Percentiles rank a stretch among this genome's conserved stretches.
These are phyloP conservation scores for Leccinum disarticulatum DNA, from an alignment of 768 basidiomycete species.

Conservation along the genomic window DNA sequence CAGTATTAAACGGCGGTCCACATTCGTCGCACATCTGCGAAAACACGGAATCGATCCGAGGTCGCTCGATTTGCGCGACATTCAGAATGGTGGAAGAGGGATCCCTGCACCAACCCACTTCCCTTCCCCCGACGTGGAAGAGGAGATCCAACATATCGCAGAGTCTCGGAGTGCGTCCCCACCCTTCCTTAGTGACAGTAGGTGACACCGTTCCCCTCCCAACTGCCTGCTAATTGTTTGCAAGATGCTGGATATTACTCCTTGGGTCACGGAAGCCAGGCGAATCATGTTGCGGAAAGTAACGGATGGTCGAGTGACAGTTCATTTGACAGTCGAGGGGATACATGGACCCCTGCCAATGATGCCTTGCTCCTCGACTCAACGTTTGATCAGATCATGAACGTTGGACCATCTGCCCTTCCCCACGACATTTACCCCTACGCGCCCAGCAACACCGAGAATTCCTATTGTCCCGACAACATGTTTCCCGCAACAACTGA, in stretches of 20 bases:
- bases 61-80: conserved; percentile 19
- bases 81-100: conserved; percentile 14
- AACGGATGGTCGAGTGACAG: conserved; percentile 6
- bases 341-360: conserved; percentile 2
- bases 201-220: conserved; percentile 2
- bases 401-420: not conserved
- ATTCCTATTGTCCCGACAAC: conserved; percentile 5
- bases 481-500: conserved; percentile 6
- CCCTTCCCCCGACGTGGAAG: conserved; percentile 5
- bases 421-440: conserved; percentile 6
- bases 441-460: conserved; percentile 1
- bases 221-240: conserved; percentile 2
- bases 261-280: not conserved
- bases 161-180: conserved; percentile 12
- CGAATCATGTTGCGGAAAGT: not conserved
- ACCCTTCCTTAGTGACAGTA: conserved; percentile 13
- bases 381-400: conserved; percentile 4
- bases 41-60: conserved; percentile 43
- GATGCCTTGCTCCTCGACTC: conserved; percentile 2
- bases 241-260: conserved; percentile 13
- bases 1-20: conserved; percentile 59
- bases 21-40: conserved; percentile 53
- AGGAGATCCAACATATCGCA: not conserved
- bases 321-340: conserved; percentile 6
- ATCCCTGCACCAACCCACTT: conserved; percentile 16